phyloP scores from a whole-genome alignment of 345 rosid genomes.

The Eucalyptus pauciflora region DNA sequence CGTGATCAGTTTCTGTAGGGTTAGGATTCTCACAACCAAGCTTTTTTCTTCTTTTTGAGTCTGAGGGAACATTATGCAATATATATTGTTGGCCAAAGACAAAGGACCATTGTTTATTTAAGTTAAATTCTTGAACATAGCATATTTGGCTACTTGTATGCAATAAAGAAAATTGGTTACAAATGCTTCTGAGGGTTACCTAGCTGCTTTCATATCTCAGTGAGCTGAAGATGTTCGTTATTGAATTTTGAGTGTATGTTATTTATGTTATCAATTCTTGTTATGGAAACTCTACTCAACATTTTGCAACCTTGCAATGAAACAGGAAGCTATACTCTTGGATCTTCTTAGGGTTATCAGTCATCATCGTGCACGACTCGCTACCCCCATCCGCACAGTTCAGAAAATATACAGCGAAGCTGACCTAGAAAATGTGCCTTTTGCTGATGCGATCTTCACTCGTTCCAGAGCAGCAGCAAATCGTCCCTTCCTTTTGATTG shows the following conservation, averaged over 20 bases:
- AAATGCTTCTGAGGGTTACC: background rate
- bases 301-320: background rate
- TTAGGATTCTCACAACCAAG: background rate
- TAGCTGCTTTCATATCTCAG: background rate
- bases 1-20: background rate
- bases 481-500: slow-evolving; percentile 58
- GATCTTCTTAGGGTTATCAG: slow-evolving; percentile 88
- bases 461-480: slow-evolving; percentile 36
- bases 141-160: background rate
- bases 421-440: slow-evolving; percentile 59
- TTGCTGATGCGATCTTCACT: slow-evolving; percentile 43
- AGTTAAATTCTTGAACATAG: background rate
- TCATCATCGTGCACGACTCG: slow-evolving; percentile 83
- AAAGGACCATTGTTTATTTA: background rate
- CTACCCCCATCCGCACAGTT: slow-evolving; percentile 88
- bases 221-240: background rate
- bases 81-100: background rate
- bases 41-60: background rate
- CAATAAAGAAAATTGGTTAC: background rate
- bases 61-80: background rate
- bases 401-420: slow-evolving; percentile 64
- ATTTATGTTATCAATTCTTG: background rate
- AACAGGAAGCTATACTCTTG: slow-evolving; percentile 83
- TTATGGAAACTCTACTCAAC: background rate
- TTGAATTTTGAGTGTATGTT: background rate